Evolutionary conservation across 306 rosid species (phyloP).

Genomic region (Cyclanthera cordifolia): DNA sequence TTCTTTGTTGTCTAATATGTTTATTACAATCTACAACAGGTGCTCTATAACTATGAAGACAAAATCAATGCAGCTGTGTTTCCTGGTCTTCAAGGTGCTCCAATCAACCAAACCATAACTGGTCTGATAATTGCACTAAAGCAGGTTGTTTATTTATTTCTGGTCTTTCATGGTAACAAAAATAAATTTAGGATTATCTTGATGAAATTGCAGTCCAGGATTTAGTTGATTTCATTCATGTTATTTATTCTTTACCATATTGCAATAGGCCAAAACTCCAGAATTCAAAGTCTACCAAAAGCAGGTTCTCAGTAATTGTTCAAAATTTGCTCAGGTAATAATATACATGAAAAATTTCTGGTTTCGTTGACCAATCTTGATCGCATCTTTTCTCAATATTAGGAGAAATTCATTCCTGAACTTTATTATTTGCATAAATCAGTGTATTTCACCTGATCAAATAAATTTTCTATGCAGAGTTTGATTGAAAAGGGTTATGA

Average conservation of each 20-base stretch:
- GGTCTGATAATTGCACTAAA: slow-evolving; percentile 88
- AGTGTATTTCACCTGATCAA: background rate
- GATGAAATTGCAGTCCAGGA: too few relatives aligned
- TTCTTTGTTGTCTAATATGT: too few relatives aligned
- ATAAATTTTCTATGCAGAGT: slow-evolving; percentile 38
- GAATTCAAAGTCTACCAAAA: slow-evolving; percentile 82
- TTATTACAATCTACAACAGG: slow-evolving; percentile 28
- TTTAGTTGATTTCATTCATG: background rate
- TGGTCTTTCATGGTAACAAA: too few relatives aligned
- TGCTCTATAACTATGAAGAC: slow-evolving; percentile 60
- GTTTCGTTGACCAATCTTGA: too few relatives aligned
- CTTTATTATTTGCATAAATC: background rate
- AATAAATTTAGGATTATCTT: background rate
- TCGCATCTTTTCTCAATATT: background rate
- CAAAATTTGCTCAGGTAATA: slow-evolving; percentile 46
- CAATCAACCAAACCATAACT: slow-evolving; percentile 75
- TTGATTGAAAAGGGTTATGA: slow-evolving; percentile 72
- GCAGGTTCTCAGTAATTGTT: slow-evolving; percentile 67
- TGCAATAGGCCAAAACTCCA: slow-evolving; percentile 52
- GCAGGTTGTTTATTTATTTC: slow-evolving; percentile 42
- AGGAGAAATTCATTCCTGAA: too few relatives aligned
- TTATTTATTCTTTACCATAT: background rate
- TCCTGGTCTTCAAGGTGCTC: slow-evolving; percentile 97
- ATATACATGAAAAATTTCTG: too few relatives aligned
- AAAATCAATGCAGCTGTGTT: slow-evolving; percentile 85